Evolutionary conservation across 176 grass and related monocot genomes (phyloP).

Genomic region (Puccinellia tenuiflora): DNA sequence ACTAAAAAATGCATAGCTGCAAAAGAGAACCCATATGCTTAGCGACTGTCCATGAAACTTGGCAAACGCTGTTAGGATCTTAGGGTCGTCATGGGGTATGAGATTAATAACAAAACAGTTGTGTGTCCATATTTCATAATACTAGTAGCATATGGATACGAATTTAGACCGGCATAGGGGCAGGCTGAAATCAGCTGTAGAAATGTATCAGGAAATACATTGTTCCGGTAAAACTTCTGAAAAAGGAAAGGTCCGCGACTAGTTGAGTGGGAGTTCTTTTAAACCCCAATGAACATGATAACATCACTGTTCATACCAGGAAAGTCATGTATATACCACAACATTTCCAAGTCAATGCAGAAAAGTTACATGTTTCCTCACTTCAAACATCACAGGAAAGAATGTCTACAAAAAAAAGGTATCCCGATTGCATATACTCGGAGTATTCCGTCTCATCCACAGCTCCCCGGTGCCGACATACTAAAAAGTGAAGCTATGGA

Average conservation of each 20-base stretch:
- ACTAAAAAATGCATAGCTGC: background rate
- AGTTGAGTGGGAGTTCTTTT: background rate
- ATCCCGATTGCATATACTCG: background rate
- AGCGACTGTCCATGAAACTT: background rate
- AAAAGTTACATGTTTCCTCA: no score
- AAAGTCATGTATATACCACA: background rate
- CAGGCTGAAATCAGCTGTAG: background rate
- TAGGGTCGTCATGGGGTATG: background rate
- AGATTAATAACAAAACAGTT: background rate
- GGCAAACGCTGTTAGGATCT: background rate
- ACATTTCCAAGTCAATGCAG: background rate
- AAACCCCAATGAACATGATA: background rate
- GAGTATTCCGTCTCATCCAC: background rate
- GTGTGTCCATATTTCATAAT: background rate
- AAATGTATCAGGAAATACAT: background rate
- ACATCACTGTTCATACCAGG: background rate
- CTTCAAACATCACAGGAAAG: no score
- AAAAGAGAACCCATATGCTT: background rate
- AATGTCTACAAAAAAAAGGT: background rate
- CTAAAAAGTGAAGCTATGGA: background rate
- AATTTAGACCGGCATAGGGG: background rate
- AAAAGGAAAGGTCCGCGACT: background rate
- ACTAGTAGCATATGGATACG: background rate
- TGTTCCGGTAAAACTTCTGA: background rate
- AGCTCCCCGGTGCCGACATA: background rate